Base-by-base conservation (phyloP, 192 early-diverging fungal genomes). In the Gaertneriomyces sp. region DNA sequence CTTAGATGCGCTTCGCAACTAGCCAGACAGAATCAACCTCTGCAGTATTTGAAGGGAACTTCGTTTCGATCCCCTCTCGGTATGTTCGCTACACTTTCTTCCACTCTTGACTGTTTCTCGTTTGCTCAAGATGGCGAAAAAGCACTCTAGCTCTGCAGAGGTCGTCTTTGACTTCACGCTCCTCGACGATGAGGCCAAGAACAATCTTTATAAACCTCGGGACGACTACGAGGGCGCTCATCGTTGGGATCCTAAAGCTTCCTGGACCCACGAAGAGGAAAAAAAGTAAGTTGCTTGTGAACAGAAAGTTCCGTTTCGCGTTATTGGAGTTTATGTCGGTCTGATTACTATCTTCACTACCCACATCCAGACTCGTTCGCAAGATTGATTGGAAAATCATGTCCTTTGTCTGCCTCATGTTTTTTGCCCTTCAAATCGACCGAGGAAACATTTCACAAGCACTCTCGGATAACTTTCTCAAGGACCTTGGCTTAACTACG, bases 201-300 rank as follows among this genome's bases (percentile, higher is more conserved):
- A n/a, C 19, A 39, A 57, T 25, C 55, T 19, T 39, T 57, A 57
- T 8, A 16, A 25, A 10, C 55, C 55, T 14, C 55, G 55, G 5
- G 55, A 16, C 14, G 55, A 57, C 38, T 57, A 57, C 33, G 55
- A 57, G 33, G 55, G 55, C 33, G 16, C 16, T n/a, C 55, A 57
- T 8, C 55, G 55, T 14, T 57, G 16, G 16, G 72, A 70, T 8
- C 73, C 71, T 4, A 72, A 72, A 0, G 58, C 77, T 17, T 62
- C 74, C 16, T 84, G 82, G 82, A 81, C 82, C 3, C 56, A 50
- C 0, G 76, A 79, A 64, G 82, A 84, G 52, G 82, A 84, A 41
- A 65, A 66, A 11, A 49, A 60, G 7, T 57, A 57, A 45, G 55
- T 6, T 4, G 49, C 49, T 20, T 51, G 5, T 51, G 3, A 51